Evolutionary conservation across 306 rosid genomes (phyloP).

Genomic region (Rosa rugosa): DNA sequence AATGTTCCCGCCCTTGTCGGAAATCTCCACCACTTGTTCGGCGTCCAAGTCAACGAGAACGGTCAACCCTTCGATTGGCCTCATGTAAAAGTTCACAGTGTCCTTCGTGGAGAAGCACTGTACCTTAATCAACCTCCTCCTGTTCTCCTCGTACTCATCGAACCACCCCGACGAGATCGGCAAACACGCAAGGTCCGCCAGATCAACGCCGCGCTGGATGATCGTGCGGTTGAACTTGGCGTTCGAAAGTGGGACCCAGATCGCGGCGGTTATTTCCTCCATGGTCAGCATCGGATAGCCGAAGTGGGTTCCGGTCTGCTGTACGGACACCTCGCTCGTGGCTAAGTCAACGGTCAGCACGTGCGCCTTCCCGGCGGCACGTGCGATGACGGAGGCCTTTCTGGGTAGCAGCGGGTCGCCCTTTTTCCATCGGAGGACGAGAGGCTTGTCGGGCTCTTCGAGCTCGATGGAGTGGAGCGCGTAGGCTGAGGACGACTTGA

Average conservation of each 20-base stretch:
- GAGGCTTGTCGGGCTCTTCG: slow-evolving; percentile 62
- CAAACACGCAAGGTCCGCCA: slow-evolving; percentile 54
- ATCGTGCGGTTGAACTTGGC: slow-evolving; percentile 58
- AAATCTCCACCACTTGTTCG: slow-evolving; percentile 48
- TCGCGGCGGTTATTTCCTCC: slow-evolving; percentile 53
- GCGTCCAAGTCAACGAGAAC: slow-evolving; percentile 63
- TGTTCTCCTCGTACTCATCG: slow-evolving; percentile 46
- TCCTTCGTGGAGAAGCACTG: slow-evolving; percentile 70
- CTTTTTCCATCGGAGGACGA: slow-evolving; percentile 51
- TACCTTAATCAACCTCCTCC: slow-evolving; percentile 68
- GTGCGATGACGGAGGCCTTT: slow-evolving; percentile 56
- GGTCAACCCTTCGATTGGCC: slow-evolving; percentile 83
- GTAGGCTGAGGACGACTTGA: slow-evolving; percentile 36
- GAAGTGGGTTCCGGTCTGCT: slow-evolving; percentile 21
- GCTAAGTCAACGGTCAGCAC: slow-evolving; percentile 48
- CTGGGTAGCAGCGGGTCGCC: slow-evolving; percentile 51
- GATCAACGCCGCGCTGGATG: slow-evolving; percentile 48
- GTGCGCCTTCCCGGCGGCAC: slow-evolving; percentile 34
- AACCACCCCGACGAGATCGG: slow-evolving; percentile 85
- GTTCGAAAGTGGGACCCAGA: slow-evolving; percentile 42
- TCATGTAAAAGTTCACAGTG: slow-evolving; percentile 89
- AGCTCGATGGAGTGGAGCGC: slow-evolving; percentile 54
- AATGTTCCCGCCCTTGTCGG: slow-evolving; percentile 53
- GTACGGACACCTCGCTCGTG: slow-evolving; percentile 27
- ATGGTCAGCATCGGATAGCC: slow-evolving; percentile 67